Conservation (phyloP, 495 filamentous ascomycete genomes). For the Tuber indicum region DNA sequence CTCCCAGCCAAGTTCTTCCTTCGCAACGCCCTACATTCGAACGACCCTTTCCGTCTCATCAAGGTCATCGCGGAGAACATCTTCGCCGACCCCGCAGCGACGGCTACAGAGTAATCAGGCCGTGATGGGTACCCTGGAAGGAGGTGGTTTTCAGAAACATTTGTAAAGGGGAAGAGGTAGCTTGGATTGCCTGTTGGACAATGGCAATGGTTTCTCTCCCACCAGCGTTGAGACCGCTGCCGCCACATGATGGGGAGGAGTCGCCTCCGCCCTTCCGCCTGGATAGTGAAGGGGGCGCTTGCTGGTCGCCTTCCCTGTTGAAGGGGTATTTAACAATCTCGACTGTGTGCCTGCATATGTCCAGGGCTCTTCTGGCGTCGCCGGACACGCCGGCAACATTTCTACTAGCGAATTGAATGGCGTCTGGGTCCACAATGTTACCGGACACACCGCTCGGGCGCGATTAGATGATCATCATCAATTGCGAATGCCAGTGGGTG, state of each 20-base stretch:
- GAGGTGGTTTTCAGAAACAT: no score
- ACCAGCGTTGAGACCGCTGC: constrained; percentile 41
- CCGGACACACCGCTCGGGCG: constrained; percentile 79
- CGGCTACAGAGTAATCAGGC: constrained; percentile 71
- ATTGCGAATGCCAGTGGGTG: constrained; percentile 87
- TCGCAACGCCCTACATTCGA: constrained; percentile 51
- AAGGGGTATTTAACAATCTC: constrained; percentile 81
- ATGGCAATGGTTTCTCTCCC: constrained; percentile 81
- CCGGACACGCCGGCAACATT: constrained; percentile 96
- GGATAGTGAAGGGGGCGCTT: constrained; percentile 25
- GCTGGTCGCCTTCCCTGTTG: constrained; percentile 19
- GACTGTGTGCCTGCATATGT: constrained; percentile 92
- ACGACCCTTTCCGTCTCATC: constrained; percentile 76
- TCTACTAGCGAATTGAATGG: constrained; percentile 88
- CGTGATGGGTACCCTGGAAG: constrained; percentile 77
- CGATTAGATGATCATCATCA: constrained; percentile 95
- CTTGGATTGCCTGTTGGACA: constrained; percentile 89
- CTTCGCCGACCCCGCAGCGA: constrained; percentile 77
- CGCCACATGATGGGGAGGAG: constrained; percentile 28
- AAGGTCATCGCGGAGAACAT: constrained; percentile 78
- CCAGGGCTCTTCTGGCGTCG: constrained; percentile 83
- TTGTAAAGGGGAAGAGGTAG: no score
- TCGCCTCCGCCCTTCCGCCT: constrained; percentile 16
- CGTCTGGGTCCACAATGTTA: constrained; percentile 87
- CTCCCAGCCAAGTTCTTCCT: constrained; percentile 36